Conservation (phyloP, 1,284 basidiomycete species). For the Tremellales sp. region DNA sequence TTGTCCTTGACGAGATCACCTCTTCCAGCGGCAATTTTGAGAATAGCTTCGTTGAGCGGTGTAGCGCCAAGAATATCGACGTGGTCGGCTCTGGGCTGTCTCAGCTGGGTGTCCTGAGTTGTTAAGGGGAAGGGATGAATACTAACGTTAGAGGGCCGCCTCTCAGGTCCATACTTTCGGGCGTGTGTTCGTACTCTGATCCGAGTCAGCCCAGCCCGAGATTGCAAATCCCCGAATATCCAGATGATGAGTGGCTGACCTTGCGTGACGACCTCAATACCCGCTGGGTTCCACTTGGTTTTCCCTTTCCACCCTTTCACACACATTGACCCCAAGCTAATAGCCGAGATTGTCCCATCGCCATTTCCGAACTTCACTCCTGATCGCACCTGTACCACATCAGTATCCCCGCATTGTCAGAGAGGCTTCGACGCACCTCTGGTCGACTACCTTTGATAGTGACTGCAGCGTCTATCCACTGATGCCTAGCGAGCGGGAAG, state of each 20-base stretch:
- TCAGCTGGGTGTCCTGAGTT: neutral
- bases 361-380: constrained; percentile 90
- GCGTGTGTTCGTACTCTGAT: constrained; percentile 74
- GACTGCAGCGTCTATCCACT: constrained; percentile 79
- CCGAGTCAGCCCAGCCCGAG: neutral
- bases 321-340: constrained; percentile 93
- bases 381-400: constrained; percentile 58
- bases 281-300: constrained; percentile 85
- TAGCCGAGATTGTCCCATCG: constrained; percentile 88
- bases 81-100: constrained; percentile 59
- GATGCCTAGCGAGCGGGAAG: constrained; percentile 59
- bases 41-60: constrained; percentile 81
- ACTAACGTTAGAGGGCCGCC: constrained; percentile 77
- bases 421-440: constrained; percentile 50
- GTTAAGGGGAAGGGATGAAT: no score
- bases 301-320: constrained; percentile 87
- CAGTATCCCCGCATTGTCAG: neutral
- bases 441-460: constrained; percentile 62
- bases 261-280: constrained; percentile 77
- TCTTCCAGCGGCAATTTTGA: constrained; percentile 59
- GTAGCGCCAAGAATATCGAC: constrained; percentile 90
- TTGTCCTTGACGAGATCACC: constrained; percentile 55
- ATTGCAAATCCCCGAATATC: no score
- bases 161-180: constrained; percentile 67
- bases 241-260: constrained; percentile 51